Evolutionary conservation across 2,329 filamentous ascomycete species (phyloP), one percentile per base, ranked within the genome.

Genomic region (Colletotrichum tamarilloi): DNA sequence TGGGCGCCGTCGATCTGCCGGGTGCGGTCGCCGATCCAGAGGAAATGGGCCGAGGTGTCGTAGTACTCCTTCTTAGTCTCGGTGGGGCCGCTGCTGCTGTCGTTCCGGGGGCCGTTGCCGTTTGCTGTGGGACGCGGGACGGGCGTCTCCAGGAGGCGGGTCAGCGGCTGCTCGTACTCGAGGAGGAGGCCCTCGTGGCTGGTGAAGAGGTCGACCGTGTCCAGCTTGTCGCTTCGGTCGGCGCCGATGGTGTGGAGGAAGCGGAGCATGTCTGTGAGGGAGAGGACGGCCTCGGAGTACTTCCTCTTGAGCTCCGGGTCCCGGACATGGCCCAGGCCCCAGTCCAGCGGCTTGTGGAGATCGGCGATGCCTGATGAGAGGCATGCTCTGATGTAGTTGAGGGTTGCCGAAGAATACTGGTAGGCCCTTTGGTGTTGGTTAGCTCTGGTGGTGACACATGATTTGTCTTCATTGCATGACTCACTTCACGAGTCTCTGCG

Each of bases 21-120:
- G 2, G 97, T 99, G 76, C 97, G 94, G 83, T 99, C 97, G 67
- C 97, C 97, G 78, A 99, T 97, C 97, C 97, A 99, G 81, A 99
- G 89, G 86, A 99, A 98, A 82, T 99, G 97, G 0, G 95, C 94
- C 5, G 95, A 97, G 0, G 96, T 98, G 84, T 98, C 93, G 85
- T 97, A 98, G 89, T 94, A 97, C 79, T 92, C 91, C 79, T 90
- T 90, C 26, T 75, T 74, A 11, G 76, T 73, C n/a, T 78, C 82
- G 62, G 85, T 53, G 80, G 82, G 5, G 88, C 90, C 76, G 67
- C 77, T 76, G n/a, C 75, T 76, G 67, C 77, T 76, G n/a, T 75
- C 74, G 65, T 77, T 9, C 19, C 46, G 76, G 74, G 79, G 19
- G 42, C 19, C 74, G 30, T 42, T 42, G 38, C 81, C 77, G 72